Evolutionary conservation across 2,329 filamentous ascomycete genomes (phyloP).

Genomic region (Fusarium torulosum): DNA sequence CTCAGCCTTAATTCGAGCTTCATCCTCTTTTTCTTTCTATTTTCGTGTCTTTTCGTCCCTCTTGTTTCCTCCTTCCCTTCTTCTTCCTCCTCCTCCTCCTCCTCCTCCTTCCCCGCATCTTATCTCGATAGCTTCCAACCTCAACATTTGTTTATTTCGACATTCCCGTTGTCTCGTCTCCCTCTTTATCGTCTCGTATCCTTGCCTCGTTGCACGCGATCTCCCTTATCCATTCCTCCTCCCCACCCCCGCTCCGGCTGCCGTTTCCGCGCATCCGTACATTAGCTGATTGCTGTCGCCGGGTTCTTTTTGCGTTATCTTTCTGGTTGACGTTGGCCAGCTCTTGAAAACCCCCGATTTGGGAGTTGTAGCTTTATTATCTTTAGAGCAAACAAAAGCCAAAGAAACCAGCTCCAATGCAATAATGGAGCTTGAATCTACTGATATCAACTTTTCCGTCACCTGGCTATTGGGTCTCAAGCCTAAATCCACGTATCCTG

Average conservation of each 20-base stretch:
- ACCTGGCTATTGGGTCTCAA: constrained; percentile 49
- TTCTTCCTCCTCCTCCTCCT: background rate
- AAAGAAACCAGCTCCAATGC: constrained; percentile 27
- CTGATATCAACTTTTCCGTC: constrained; percentile 48
- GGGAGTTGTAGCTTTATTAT: constrained; percentile 36
- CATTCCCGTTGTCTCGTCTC: constrained; percentile 1
- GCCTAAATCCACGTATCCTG: constrained; percentile 43
- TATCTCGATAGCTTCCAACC: constrained; percentile 14
- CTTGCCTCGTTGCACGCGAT: constrained; percentile 21
- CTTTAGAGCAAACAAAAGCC: constrained; percentile 38
- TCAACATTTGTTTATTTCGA: background rate
- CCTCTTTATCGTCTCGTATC: constrained; percentile 9
- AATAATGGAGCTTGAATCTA: constrained; percentile 47
- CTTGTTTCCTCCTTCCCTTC: background rate
- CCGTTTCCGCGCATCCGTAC: constrained; percentile 18
- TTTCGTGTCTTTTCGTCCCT: background rate
- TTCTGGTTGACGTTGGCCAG: constrained; percentile 19
- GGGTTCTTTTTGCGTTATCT: constrained; percentile 25
- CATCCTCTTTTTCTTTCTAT: constrained; percentile 9
- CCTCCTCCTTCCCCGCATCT: constrained; percentile 5
- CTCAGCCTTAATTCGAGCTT: constrained; percentile 39
- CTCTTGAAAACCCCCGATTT: constrained; percentile 25
- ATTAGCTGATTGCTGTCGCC: constrained; percentile 13
- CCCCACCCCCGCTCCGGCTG: constrained; percentile 42
- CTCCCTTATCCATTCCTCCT: constrained; percentile 17